Base-by-base conservation (phyloP, 2,329 filamentous ascomycete species). In the Phialophora chinensis region DNA sequence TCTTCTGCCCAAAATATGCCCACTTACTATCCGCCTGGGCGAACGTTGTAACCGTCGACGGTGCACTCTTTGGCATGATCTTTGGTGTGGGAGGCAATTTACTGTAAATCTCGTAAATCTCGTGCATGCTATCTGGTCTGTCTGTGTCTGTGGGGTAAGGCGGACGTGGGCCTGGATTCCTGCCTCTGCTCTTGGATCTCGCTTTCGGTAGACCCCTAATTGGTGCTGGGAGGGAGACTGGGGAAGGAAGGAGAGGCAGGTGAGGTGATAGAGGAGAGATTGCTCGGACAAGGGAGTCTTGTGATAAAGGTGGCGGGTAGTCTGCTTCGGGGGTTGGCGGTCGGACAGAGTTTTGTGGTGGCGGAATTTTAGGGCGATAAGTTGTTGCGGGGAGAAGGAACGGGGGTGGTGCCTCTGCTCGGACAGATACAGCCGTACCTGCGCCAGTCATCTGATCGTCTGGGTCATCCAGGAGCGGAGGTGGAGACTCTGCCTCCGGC, bases 401-500 rank as follows among this genome's bases (percentile, higher is more conserved):
- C 7, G 11, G 57, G 14, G 7, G 20, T 3, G 42, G 17, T 29
- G n/a, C 4, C 14, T 17, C 10, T 12, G 44, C 23, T 7, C 25
- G 4, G n/a, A 17, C 56, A 31, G 4, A n/a, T 23, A 4, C n/a
- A 5, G 33, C 4, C 4, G 2, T 29, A 20, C 27, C 57, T 50
- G 49, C 8, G 7, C 31, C 4, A 2, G 20, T 27, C 20, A 8
- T 12, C 17, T 7, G 33, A 14, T 38, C 31, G 20, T 25, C 54
- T 17, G 55, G 10, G 2, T 66, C 64, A 20, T 44, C 61, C 8
- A 58, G 52, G 14, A 69, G 59, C n/a, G 67, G 65, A 42, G 67
- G 67, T 10, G 67, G 67, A 38, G 25, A 65, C 53, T 69, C 67
- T n/a, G 67, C 64, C 42, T 69, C 67, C 6, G 67, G 67, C 11